Evolutionary conservation across 108 stramenopile species (phyloP).

Genomic region (Pseudonitzschia delicatissima): DNA sequence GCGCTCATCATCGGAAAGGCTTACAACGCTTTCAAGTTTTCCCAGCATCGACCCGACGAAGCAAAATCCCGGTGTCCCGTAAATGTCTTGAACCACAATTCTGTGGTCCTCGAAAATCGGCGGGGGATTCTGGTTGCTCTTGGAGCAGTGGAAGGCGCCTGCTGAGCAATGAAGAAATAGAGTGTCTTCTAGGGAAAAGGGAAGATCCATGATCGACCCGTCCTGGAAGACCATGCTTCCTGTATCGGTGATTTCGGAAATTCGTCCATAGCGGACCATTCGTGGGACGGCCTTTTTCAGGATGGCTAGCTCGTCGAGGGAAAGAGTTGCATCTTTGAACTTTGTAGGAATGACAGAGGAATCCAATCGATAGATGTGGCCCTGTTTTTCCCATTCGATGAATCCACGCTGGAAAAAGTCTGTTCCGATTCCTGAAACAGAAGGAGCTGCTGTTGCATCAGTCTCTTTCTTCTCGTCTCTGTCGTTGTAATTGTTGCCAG

Average conservation of each 20-base stretch:
- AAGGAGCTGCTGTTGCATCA: background rate
- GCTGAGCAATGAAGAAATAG: background rate
- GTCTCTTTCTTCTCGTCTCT: background rate
- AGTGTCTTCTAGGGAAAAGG: background rate
- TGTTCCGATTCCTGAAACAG: background rate
- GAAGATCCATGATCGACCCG: background rate
- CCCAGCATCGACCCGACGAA: background rate
- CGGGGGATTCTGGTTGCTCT: background rate
- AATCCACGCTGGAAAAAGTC: conserved; percentile 8
- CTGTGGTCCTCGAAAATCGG: background rate
- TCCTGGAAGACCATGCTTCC: background rate
- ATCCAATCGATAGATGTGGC: background rate
- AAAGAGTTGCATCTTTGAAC: conserved; percentile 5
- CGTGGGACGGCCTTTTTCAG: background rate
- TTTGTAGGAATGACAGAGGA: background rate
- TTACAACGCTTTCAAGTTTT: background rate
- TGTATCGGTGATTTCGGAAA: background rate
- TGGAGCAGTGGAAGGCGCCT: background rate
- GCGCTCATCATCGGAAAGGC: background rate
- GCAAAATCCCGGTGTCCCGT: conserved; percentile 4
- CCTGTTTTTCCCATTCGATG: background rate
- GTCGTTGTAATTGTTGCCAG: background rate
- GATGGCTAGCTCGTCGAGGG: background rate
- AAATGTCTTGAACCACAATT: background rate
- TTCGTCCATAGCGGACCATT: background rate